Evolutionary conservation across 176 grass and related monocot genomes (phyloP), one percentile per base, ranked within the genome.

Genomic region (Lolium rigidum): DNA sequence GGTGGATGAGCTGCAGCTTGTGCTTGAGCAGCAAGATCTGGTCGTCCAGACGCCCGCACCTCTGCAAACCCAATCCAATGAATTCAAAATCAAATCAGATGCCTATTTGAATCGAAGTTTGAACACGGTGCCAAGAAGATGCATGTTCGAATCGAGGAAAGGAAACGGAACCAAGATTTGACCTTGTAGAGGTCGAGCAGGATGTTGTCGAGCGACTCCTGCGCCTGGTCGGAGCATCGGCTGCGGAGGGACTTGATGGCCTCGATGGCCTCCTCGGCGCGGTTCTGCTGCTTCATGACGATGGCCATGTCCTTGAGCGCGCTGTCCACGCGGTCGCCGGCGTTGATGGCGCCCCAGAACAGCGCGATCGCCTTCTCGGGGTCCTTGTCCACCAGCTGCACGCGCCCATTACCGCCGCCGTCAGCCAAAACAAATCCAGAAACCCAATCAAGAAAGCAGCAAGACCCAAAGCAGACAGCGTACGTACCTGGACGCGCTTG

Each of bases 241-340:
- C 78, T 85, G 75, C 97, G 90, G 84, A 98, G 93, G 51, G 93
- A 95, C 74, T 98, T 98, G 88, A 98, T 96, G 68, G 97, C 97
- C 82, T 98, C 97, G 57, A 98, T 92, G 21, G 95, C 94, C 86
- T 99, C 94, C 88, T 99, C 97, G 35, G 97, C 94, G 37, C 97
- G 88, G 85, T 99, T 99, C 83, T 99, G 94, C 90, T 99, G 97
- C 90, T 99, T 99, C 97, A 99, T 99, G 9, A 96, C 97, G 75
- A 96, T 99, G 55, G 97, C 97, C 97, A 99, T 99, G 87, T 99
- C 94, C 89, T 99, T 96, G 80, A 99, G 92, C 52, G 97, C 97
- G 87, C 97, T 96, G 85, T 99, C 94, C 11, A 99, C 97, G 8
- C 97, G 79, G 86, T 99, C 97, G 20, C 94, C 90, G 62, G 89